Conservation (phyloP, 331 rosid species). For the Acacia pycnantha region DNA sequence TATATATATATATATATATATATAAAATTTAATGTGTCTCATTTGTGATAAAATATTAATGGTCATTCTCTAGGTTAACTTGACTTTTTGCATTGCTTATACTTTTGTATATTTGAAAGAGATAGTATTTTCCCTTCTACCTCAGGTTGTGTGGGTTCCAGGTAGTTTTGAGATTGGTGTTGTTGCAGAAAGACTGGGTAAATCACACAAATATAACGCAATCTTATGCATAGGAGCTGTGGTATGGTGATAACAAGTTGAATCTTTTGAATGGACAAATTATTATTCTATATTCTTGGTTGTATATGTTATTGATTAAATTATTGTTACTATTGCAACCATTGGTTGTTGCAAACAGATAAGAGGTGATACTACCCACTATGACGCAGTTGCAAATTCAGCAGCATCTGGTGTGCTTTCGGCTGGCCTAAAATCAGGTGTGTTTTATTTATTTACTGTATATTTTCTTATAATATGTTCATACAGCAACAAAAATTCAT, state of each 20-base stretch:
- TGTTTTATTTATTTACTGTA: conserved; percentile 10
- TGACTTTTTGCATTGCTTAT: neutral
- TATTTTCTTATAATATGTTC: neutral
- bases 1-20: neutral
- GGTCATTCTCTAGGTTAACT: too few relatives aligned
- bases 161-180: conserved; percentile 93
- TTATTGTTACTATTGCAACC: conserved; percentile 22
- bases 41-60: neutral
- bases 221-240: conserved; percentile 92
- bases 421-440: conserved; percentile 80
- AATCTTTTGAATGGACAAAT: neutral
- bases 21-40: neutral
- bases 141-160: conserved; percentile 95
- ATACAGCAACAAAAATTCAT: neutral
- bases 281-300: conserved; percentile 2
- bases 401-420: conserved; percentile 95
- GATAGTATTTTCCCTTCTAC: conserved; percentile 20
- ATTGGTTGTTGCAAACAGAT: conserved; percentile 45
- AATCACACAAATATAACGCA: conserved; percentile 76
- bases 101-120: conserved; percentile 27
- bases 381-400: conserved; percentile 89
- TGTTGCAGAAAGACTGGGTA: conserved; percentile 73
- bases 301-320: conserved; percentile 17
- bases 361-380: conserved; percentile 93
- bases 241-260: conserved; percentile 50